phyloP scores from a whole-genome alignment of 805 yeast genomes.

The Saccharomycopsis vini region DNA sequence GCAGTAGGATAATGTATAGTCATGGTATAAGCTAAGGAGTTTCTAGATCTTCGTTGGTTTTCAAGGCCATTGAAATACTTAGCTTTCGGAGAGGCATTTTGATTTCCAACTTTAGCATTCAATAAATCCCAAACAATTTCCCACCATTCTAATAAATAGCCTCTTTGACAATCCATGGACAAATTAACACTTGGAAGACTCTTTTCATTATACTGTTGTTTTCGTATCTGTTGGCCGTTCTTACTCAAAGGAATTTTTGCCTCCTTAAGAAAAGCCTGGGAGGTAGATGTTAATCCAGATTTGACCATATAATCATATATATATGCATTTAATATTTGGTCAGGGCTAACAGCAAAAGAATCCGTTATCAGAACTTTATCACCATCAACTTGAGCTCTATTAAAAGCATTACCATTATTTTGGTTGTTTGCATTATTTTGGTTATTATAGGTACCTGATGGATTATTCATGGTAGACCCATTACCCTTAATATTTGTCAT shows the following conservation, averaged over 20 bases:
- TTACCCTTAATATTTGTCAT: no score
- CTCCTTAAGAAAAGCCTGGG: constrained; percentile 64
- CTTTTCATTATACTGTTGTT: constrained; percentile 4
- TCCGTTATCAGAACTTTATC: constrained; percentile 12
- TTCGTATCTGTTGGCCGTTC: constrained; percentile 27
- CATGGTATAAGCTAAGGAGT: background rate
- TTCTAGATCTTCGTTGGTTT: constrained; percentile 10
- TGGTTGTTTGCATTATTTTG: no score
- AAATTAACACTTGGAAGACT: constrained; percentile 37
- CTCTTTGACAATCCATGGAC: constrained; percentile 75
- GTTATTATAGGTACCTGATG: no score
- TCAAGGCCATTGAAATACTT: constrained; percentile 29
- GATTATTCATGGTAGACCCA: no score
- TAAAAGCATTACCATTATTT: no score
- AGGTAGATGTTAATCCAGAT: constrained; percentile 62
- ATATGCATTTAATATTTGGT: constrained; percentile 54
- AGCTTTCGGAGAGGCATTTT: constrained; percentile 31
- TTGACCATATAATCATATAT: constrained; percentile 79
- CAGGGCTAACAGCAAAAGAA: constrained; percentile 7
- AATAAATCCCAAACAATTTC: constrained; percentile 90
- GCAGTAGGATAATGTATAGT: background rate
- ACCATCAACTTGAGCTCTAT: no score
- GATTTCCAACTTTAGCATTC: constrained; percentile 58
- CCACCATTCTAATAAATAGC: constrained; percentile 93
- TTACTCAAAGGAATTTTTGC: constrained; percentile 52